Evolutionary conservation across 2,329 filamentous ascomycete species (phyloP), one percentile per base, ranked within the genome.

Genomic region (Rhynchosporium graminicola): DNA sequence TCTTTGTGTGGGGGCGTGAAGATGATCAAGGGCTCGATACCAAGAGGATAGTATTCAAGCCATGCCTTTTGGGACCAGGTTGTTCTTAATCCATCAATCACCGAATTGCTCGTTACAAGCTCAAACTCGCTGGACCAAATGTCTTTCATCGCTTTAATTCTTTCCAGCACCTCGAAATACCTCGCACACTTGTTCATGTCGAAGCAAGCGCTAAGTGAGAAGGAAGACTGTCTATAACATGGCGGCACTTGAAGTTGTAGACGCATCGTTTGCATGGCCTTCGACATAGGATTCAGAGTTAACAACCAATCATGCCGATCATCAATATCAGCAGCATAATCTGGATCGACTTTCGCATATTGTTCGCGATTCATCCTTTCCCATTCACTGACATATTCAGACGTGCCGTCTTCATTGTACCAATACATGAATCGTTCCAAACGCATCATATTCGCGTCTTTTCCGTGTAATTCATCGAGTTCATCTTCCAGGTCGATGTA

Each of bases 401-500:
- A 57, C 31, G 28, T 31, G 10, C 54, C 54, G 26, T 57, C 40
- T 7, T 31, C 31, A 10, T 12, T 31, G 12, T 45, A 57, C 54
- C 54, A 57, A 31, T 13, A 29, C 40, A 45, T 43, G 38, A 57
- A 57, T 13, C 54, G 6, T 31, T 57, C 40, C 40, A 57, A 20
- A 3, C 54, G 38, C 40, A 57, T 29, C 54, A 57, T 57, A 26
- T 57, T 57, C 13, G 54, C 38, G 15, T 43, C 38, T 45, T 45
- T 10, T 57, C 54, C 54, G 43, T n/a, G 9, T 43, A 57, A 4
- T 9, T 6, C 20, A 33, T 57, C 54, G 9, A 57, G 26, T 10
- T 28, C 38, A 6, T 31, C 10, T 20, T 57, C 54, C 5, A 57
- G 31, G 7, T 57, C 38, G n/a, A 45, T 57, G 40, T 29, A 57